phyloP scores from a whole-genome alignment of 768 basidiomycete species.

The Trichaptum fuscoviolaceum region DNA sequence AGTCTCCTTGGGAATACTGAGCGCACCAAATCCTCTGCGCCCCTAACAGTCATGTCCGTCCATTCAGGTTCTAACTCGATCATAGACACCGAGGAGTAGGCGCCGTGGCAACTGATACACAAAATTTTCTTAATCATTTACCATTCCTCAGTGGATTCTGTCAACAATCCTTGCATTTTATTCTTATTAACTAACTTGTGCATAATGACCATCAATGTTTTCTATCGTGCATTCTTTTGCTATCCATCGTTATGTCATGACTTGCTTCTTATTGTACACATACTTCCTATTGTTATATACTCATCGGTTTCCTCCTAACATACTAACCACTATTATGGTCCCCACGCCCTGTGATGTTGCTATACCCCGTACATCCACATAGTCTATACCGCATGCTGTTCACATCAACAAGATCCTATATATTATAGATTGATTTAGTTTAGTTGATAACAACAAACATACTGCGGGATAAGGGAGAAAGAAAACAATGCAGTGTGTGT shows the following conservation, averaged over 20 bases:
- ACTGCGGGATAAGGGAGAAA: background rate
- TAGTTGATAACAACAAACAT: background rate
- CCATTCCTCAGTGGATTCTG: background rate
- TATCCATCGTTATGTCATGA: background rate
- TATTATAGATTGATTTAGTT: background rate
- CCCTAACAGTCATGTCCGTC: background rate
- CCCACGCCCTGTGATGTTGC: background rate
- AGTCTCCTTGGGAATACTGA: background rate
- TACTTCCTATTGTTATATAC: slow-evolving; percentile 1
- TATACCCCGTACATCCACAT: background rate
- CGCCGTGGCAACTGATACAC: background rate
- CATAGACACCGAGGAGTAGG: background rate
- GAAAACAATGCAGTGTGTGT: background rate
- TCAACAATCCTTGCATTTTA: background rate
- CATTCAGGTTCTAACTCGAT: background rate
- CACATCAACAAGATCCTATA: background rate
- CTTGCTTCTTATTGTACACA: background rate
- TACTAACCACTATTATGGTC: background rate
- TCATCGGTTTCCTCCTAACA: background rate
- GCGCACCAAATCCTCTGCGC: background rate
- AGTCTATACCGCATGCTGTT: background rate
- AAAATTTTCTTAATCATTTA: background rate
- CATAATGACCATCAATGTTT: background rate
- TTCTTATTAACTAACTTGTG: background rate
- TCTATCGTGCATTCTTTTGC: slow-evolving; percentile 1